Evolutionary conservation across 2,329 filamentous ascomycete species (phyloP).

Genomic region (Ascomycota sp.): DNA sequence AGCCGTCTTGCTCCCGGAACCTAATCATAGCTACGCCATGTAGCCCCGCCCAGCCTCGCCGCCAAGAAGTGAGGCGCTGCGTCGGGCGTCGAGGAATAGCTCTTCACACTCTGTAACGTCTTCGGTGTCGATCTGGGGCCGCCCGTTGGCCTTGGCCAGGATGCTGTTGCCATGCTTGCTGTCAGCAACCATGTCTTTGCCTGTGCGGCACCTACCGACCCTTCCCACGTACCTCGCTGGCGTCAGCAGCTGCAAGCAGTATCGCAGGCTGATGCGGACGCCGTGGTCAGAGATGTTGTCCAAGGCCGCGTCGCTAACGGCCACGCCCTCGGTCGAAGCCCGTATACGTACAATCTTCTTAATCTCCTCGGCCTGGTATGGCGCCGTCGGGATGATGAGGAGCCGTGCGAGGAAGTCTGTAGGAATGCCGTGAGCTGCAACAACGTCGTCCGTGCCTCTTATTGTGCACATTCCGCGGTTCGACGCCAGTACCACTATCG

Average conservation of each 20-base stretch:
- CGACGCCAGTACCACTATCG: slow-evolving; percentile 91
- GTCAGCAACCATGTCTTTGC: too few species aligned
- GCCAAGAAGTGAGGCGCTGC: slow-evolving; percentile 50
- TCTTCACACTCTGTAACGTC: slow-evolving; percentile 70
- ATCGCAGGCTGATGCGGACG: slow-evolving; percentile 73
- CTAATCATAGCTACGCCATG: slow-evolving; percentile 32
- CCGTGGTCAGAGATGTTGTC: slow-evolving; percentile 76
- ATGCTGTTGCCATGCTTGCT: slow-evolving; percentile 33
- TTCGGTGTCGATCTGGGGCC: slow-evolving; percentile 53
- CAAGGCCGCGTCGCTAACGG: slow-evolving; percentile 62
- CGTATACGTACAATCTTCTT: slow-evolving; percentile 78
- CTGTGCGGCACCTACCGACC: too few species aligned
- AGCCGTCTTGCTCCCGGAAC: not conserved
- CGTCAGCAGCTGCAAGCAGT: slow-evolving; percentile 79
- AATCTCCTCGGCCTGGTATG: slow-evolving; percentile 77
- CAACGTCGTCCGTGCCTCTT: slow-evolving; percentile 62
- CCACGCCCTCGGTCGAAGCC: slow-evolving; percentile 60
- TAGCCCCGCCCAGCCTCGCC: slow-evolving; percentile 43
- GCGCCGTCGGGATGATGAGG: slow-evolving; percentile 86
- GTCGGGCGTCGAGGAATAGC: slow-evolving; percentile 62
- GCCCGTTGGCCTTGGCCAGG: slow-evolving; percentile 66
- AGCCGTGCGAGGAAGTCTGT: slow-evolving; percentile 83
- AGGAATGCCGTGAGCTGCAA: slow-evolving; percentile 82
- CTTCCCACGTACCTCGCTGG: slow-evolving; percentile 71
- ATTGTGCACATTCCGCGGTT: slow-evolving; percentile 91